Base-by-base conservation (phyloP, 176 grass and related monocot species). In the Canna indica region DNA sequence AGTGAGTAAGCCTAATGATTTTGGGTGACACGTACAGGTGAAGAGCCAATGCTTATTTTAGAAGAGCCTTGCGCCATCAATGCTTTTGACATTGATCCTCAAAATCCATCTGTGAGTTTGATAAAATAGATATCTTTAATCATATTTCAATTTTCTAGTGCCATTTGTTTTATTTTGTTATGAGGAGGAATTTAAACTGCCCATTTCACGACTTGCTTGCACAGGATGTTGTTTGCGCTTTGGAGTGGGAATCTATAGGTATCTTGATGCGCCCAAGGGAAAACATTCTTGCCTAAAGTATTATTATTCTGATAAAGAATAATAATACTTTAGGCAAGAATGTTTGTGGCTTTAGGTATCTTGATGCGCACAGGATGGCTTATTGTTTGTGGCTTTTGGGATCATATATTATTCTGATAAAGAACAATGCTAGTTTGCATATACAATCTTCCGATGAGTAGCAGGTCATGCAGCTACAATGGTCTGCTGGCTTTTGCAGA, bases 181-280 rank as follows among this genome's bases (percentile, higher is more conserved):
- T 1, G 16, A 45, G 29, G 65, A 63, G 36, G 66, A 25, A 41
- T 9, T 1, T 28, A 17, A 52, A 71, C 29, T 78, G 57, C 71
- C 33, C 59, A 78, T 45, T 65, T 29, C n/a, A 22, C n/a, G 26
- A 39, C 58, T 29, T 31, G 59, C n/a, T 53, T 73, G 45, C 39
- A 16, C 81, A 97, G 93, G 88, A 97, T 87, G 82, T 97, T 16
- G 80, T 97, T 60, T 88, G 86, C 11, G 81, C 80, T 45, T 64
- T 97, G 64, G 93, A 97, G 57, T 92, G 93, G 88, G 93, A 97
- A 87, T 86, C 80, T 29, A 86, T 97, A 25, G 88, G 81, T 50
- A 77, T 91, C 60, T 81, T 97, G 80, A 83, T 78, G 36, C 86
- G 88, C 1, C 83, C 88, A 62, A 91, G 82, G 72, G 86, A 83